Evolutionary conservation across 176 grass and related monocot species (phyloP), one percentile per base, ranked within the genome.

Genomic region (Rhynchospora pubera): DNA sequence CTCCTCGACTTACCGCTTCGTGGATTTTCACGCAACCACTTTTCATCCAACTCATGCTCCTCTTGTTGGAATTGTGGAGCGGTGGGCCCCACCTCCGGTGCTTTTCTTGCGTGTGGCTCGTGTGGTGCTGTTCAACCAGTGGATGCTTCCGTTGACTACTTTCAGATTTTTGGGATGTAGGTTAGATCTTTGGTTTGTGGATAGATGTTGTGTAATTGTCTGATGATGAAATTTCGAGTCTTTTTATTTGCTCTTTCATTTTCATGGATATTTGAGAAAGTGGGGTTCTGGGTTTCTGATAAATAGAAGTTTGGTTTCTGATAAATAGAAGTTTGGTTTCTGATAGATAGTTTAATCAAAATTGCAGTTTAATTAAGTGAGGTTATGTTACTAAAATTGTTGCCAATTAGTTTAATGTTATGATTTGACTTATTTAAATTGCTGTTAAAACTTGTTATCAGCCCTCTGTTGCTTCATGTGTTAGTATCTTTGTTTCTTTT

Each of bases 111-210:
- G n/a, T 98, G 95, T 24, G 84, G 85, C 2, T 82, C 85, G 45
- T 98, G 95, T 80, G 82, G 90, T 61, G 91, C 90, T 19, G 95
- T 98, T 84, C 95, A 94, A 78, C 89, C 92, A 28, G 68, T 94
- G 42, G 90, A 94, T 81, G 79, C 73, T 21, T 74, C 87, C 10
- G 67, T 98, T 14, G 89, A 98, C 65, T 93, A 93, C 75, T 98
- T 98, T 83, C 73, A 71, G 13, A 98, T 98, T 64, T 94, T 98
- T 85, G 95, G 92, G 57, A 45, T 94, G 92, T 98, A 83, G 94
- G 95, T 91, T 65, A 42, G 28, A 59, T 24, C 19, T 52, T 18
- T 1, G 9, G 5, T 63, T 26, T 18, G 39, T 39, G 43, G 12
- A 57, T 42, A 13, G 15, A 2, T 53, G 45, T 57, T 78, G 1